Percentiles rank a stretch among this genome's conserved stretches.
Evolutionary conservation across 306 rosid species (phyloP).

Genomic region (Lathyrus tuberosus): DNA sequence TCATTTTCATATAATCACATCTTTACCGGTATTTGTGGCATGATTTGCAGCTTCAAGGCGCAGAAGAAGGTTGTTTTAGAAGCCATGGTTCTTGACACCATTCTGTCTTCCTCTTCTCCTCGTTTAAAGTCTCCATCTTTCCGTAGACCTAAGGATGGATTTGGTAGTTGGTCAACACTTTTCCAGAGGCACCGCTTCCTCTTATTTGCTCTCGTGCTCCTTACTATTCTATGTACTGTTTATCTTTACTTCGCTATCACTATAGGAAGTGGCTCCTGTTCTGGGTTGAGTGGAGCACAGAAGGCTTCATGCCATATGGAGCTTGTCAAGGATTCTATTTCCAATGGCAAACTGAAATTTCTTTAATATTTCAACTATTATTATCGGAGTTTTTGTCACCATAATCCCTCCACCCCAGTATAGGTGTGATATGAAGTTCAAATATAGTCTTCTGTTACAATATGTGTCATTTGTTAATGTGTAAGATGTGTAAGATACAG

Average conservation of each 20-base stretch:
- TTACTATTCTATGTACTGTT: conserved; percentile 71
- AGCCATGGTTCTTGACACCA: conserved; percentile 78
- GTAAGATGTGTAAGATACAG: conserved; percentile 31
- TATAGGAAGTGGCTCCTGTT: conserved; percentile 59
- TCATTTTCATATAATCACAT: conserved; percentile 13
- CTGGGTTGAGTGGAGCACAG: conserved; percentile 64
- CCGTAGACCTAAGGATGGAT: conserved; percentile 68
- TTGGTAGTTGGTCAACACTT: conserved; percentile 80
- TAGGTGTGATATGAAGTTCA: conserved; percentile 39
- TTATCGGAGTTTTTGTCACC: conserved; percentile 24
- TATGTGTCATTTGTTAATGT: conserved; percentile 37
- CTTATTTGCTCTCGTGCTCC: conserved; percentile 66
- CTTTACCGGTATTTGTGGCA: conserved; percentile 32
- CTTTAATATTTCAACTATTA: conserved; percentile 49
- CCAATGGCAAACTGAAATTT: conserved; percentile 78
- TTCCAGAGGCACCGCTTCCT: conserved; percentile 83
- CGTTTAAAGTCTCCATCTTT: conserved; percentile 65
- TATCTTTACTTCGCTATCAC: conserved; percentile 92
- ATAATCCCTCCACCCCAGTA: background rate
- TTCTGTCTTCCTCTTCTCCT: conserved; percentile 79
- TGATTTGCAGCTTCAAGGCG: conserved; percentile 49
- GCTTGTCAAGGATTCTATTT: conserved; percentile 61
- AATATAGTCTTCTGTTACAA: conserved; percentile 26
- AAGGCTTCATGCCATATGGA: conserved; percentile 72
- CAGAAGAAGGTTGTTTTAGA: conserved; percentile 46